Percentiles rank a stretch among this genome's conserved stretches.
phyloP scores from a whole-genome alignment of 1,284 basidiomycete genomes.

The Boletus semigastroideus region DNA sequence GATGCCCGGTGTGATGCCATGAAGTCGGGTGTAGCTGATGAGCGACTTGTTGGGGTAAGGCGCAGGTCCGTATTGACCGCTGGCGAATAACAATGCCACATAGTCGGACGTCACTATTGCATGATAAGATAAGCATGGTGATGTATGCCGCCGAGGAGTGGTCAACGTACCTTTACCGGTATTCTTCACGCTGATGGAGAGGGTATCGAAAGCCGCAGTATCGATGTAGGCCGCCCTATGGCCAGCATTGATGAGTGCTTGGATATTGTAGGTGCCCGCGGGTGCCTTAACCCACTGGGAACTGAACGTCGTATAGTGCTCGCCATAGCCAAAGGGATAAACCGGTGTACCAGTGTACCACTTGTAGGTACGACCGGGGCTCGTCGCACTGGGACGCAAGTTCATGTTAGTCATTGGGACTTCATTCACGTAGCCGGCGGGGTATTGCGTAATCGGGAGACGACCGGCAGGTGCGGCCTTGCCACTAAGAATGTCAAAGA shows the following conservation, averaged over 20 bases:
- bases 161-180: conserved; percentile 35
- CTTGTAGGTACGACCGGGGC: conserved; percentile 57
- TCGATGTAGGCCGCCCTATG: conserved; percentile 36
- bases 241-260: conserved; percentile 36
- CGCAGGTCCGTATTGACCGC: conserved; percentile 46
- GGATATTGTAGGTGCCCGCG: conserved; percentile 40
- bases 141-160: background rate
- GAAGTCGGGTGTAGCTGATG: conserved; percentile 49
- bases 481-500: conserved; percentile 51
- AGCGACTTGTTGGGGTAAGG: conserved; percentile 55
- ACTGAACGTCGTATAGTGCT: conserved; percentile 54
- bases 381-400: conserved; percentile 46
- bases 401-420: conserved; percentile 59
- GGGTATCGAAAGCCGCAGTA: conserved; percentile 47
- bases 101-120: conserved; percentile 47
- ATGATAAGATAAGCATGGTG: background rate
- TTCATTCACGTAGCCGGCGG: conserved; percentile 44
- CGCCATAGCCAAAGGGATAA: conserved; percentile 51
- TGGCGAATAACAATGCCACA: conserved; percentile 53
- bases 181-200: conserved; percentile 48
- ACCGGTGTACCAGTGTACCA: conserved; percentile 53
- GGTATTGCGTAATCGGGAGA: conserved; percentile 54
- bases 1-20: conserved; percentile 38
- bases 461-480: conserved; percentile 53
- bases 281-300: conserved; percentile 39